Percentiles rank a stretch among this genome's conserved stretches.
phyloP scores from a whole-genome alignment of 345 rosid genomes.

The Eutrema yunnanense region DNA sequence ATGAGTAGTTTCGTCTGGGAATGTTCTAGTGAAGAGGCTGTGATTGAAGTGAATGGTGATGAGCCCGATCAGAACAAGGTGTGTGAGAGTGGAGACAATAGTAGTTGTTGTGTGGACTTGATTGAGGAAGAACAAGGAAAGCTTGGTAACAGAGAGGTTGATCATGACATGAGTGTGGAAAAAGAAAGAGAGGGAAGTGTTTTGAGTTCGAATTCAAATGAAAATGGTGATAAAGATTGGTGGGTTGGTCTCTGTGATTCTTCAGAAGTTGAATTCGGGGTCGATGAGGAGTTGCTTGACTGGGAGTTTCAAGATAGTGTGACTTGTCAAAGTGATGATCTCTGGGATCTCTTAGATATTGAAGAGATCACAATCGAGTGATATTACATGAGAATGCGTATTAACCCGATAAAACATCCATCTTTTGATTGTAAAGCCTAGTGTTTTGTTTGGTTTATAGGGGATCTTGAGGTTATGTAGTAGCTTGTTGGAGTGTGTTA shows the following conservation, averaged over 20 bases:
- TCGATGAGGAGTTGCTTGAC: conserved; percentile 34
- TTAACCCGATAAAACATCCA: not conserved
- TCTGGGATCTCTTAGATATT: conserved; percentile 25
- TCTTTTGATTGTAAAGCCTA: conserved; percentile 9
- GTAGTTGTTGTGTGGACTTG: conserved; percentile 22
- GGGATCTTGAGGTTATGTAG: not conserved
- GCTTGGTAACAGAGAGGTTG: not conserved
- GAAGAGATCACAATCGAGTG: conserved; percentile 17
- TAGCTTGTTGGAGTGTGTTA: not conserved
- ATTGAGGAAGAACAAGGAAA: conserved; percentile 27
- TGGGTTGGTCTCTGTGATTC: conserved; percentile 13
- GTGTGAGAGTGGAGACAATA: conserved; percentile 24
- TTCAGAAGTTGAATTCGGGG: conserved; percentile 18
- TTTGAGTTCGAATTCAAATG: conserved; percentile 32
- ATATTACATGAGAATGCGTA: not conserved
- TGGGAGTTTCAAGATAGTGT: conserved; percentile 30
- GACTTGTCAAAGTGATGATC: conserved; percentile 17
- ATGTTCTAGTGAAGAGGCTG: conserved; percentile 13
- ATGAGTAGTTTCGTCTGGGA: conserved; percentile 25
- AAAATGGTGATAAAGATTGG: conserved; percentile 18
- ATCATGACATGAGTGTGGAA: conserved; percentile 17
- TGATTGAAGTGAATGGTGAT: not conserved
- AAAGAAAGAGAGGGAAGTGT: conserved; percentile 14
- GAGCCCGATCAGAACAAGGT: conserved; percentile 1
- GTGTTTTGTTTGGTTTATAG: conserved; percentile 18